Evolutionary conservation across 768 basidiomycete genomes (phyloP).

Genomic region (Leccinum variicolor): DNA sequence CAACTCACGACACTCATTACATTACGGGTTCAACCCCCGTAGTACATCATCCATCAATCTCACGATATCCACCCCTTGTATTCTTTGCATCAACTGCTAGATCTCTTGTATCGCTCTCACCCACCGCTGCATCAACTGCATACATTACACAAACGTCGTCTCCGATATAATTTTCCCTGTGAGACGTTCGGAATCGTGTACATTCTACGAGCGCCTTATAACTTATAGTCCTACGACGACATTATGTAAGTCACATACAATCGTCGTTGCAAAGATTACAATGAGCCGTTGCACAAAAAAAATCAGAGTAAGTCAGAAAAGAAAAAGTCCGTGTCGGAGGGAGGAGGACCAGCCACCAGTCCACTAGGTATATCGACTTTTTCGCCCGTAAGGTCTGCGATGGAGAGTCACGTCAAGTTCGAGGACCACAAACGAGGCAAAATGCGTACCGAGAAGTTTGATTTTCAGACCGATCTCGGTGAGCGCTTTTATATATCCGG

Average conservation of each 20-base stretch:
- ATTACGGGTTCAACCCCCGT: constrained; percentile 89
- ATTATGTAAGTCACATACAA: neutral
- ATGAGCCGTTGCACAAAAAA: neutral
- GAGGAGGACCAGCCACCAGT: constrained; percentile 73
- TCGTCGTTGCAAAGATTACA: constrained; percentile 11
- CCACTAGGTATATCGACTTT: constrained; percentile 86
- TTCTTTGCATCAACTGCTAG: constrained; percentile 27
- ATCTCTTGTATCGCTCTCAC: constrained; percentile 22
- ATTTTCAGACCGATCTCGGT: constrained; percentile 93
- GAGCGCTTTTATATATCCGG: constrained; percentile 78
- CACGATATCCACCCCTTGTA: constrained; percentile 21
- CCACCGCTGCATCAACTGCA: constrained; percentile 59
- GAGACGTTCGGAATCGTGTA: constrained; percentile 15
- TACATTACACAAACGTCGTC: constrained; percentile 21
- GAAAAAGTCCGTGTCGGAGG: constrained; percentile 78
- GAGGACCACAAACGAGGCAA: neutral
- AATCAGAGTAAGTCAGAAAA: constrained; percentile 59
- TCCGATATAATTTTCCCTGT: constrained; percentile 11
- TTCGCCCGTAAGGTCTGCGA: constrained; percentile 82
- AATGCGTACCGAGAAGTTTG: constrained; percentile 70
- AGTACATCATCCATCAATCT: constrained; percentile 29
- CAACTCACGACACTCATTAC: constrained; percentile 31
- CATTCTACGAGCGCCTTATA: constrained; percentile 14
- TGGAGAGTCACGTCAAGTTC: neutral
- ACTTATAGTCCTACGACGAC: neutral